Conservation (phyloP, 177 flowering plant genomes). For the Telopea speciosissima region DNA sequence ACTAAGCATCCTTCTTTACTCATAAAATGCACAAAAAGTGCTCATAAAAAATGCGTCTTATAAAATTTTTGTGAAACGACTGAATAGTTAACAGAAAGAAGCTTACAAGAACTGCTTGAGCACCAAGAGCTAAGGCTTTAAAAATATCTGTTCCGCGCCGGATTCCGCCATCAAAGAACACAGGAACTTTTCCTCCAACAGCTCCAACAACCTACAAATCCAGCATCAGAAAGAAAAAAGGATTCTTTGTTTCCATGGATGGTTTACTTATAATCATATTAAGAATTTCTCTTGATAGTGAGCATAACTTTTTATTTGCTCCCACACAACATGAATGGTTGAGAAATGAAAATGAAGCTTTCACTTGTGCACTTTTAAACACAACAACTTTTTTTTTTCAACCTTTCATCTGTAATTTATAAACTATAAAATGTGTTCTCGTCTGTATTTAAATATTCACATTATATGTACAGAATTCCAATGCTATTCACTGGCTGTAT, state of each 20-base stretch:
- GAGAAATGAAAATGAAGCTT: neutral
- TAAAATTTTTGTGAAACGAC: no score
- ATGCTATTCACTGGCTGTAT: neutral
- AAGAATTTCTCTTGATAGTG: neutral
- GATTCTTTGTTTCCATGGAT: neutral
- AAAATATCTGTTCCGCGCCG: constrained; percentile 80
- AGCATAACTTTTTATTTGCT: neutral
- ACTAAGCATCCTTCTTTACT: neutral
- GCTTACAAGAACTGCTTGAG: constrained; percentile 69
- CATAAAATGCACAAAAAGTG: neutral
- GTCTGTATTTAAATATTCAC: neutral
- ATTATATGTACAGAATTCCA: neutral
- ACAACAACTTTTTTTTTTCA: no score
- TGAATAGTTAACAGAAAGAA: neutral
- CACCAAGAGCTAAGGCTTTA: constrained; percentile 89
- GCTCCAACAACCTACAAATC: constrained; percentile 56
- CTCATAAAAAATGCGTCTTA: neutral
- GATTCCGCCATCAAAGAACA: constrained; percentile 75
- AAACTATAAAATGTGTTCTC: neutral
- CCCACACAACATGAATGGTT: neutral
- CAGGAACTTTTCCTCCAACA: constrained; percentile 64
- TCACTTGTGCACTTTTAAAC: no score
- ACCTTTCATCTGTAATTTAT: neutral
- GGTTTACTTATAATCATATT: neutral
- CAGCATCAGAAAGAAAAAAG: neutral